Evolutionary conservation across 352 stramenopile species (phyloP), one percentile per base, ranked within the genome.

Genomic region (Pythium dissotocum): DNA sequence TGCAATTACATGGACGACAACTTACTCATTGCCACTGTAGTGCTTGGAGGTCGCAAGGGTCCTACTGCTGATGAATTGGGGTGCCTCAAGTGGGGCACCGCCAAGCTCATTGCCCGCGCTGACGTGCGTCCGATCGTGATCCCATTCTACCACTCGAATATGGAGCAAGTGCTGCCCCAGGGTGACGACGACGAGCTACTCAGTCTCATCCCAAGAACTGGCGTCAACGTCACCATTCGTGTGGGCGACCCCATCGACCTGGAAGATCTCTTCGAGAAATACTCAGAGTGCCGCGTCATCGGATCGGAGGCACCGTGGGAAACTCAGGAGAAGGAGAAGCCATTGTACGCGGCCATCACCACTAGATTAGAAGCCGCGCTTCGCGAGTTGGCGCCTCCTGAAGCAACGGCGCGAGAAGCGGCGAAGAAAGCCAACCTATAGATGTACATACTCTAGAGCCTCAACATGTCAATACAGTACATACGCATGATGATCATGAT

Each of bases 81-180:
- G 2, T 82, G 82, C 1, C 70, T 97, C 36, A 97, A 97, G 63
- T 97, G 89, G 89, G 89, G 89, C 12, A 86, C 94, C 14, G 87
- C 82, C 14, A 97, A 95, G 55, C 78, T 97, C 54, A 93, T 97
- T 58, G 86, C 86, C 26, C 85, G 88, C 55, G 82, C 86, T 0
- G 79, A 79, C 18, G 71, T 83, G 55, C 77, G 79, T 30, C 85
- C 86, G 12, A 75, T 96, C 58, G 89, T 97, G 48, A 72, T 97
- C 53, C 89, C 89, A 8, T 78, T 95, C 69, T 97, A 97, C 65
- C 87, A 95, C 72, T 70, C 84, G 65, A 93, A 94, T 73, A 95
- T 97, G 86, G 82, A 95, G 67, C 71, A 89, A 68, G 73, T 97
- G 51, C 93, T 96, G 82, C 88, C 87, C 26, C 87, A 96, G 72